Conservation (phyloP, 2,329 filamentous ascomycete genomes). For the Ilyonectria robusta region DNA sequence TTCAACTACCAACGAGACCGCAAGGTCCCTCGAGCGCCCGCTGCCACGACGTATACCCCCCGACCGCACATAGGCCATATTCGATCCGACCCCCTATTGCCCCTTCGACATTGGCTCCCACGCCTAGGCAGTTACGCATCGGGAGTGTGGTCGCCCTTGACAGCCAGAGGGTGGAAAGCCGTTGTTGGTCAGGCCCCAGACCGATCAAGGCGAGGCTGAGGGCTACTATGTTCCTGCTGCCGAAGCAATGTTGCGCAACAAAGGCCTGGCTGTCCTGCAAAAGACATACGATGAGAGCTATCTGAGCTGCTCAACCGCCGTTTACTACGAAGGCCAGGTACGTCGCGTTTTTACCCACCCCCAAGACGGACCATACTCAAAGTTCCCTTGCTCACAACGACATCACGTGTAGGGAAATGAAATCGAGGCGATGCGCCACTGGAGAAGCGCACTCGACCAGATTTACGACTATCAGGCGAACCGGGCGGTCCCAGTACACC, state of each 20-base stretch:
- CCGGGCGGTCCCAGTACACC: slow-evolving; percentile 77
- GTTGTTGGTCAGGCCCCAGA: slow-evolving; percentile 13
- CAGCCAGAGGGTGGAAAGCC: slow-evolving; percentile 7
- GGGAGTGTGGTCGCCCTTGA: slow-evolving; percentile 8
- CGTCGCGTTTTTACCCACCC: slow-evolving; percentile 18
- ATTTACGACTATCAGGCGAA: slow-evolving; percentile 90
- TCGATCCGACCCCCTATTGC: not conserved
- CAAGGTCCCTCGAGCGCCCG: slow-evolving; percentile 13
- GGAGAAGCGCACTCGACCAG: slow-evolving; percentile 88
- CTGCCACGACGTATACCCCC: slow-evolving; percentile 12
- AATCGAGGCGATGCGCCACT: slow-evolving; percentile 89
- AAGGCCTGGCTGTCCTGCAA: slow-evolving; percentile 80
- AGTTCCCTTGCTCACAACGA: slow-evolving; percentile 22
- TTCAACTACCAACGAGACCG: slow-evolving; percentile 32
- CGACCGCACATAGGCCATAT: not conserved
- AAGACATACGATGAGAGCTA: slow-evolving; percentile 99
- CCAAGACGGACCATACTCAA: slow-evolving; percentile 4
- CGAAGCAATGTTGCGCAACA: slow-evolving; percentile 67
- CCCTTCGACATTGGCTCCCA: slow-evolving; percentile 14
- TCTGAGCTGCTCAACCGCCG: slow-evolving; percentile 92
- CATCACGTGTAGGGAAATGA: slow-evolving; percentile 80
- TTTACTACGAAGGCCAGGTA: slow-evolving; percentile 96
- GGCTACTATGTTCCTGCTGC: slow-evolving; percentile 47
- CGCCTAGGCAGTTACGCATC: slow-evolving; percentile 20
- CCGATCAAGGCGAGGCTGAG: slow-evolving; percentile 37